phyloP scores from a whole-genome alignment of 2,329 filamentous ascomycete species.

The Dothiorella sarmentorum region DNA sequence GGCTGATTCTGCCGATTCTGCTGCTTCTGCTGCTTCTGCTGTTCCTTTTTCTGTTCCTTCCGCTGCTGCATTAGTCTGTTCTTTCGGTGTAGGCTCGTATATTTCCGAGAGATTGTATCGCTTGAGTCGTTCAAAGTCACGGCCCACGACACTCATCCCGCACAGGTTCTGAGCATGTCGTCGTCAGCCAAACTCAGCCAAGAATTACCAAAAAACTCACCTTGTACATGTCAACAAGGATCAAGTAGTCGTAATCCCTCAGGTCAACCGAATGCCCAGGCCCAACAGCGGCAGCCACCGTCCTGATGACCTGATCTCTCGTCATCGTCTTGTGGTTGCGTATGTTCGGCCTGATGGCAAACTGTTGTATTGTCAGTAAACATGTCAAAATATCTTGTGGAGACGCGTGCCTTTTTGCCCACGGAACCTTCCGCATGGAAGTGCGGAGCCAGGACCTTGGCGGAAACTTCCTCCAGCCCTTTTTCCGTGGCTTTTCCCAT shows the following conservation, averaged over 20 bases:
- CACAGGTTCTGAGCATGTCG: conserved; percentile 58
- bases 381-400: no score
- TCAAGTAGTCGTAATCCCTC: conserved; percentile 71
- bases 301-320: conserved; percentile 66
- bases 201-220: conserved; percentile 45
- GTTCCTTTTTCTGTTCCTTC: no score
- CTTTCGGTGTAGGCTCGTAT: conserved; percentile 51
- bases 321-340: conserved; percentile 69
- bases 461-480: conserved; percentile 63
- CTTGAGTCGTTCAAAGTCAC: conserved; percentile 71
- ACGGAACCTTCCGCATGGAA: conserved; percentile 55
- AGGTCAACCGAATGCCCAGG: conserved; percentile 72
- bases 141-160: conserved; percentile 74
- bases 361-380: conserved; percentile 51
- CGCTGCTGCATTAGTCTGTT: conserved; percentile 22
- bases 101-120: conserved; percentile 76
- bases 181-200: neutral
- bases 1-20: no score
- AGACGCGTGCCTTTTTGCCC: conserved; percentile 50
- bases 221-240: conserved; percentile 77
- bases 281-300: conserved; percentile 64
- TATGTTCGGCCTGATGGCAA: conserved; percentile 77
- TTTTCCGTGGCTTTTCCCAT: conserved; percentile 66
- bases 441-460: conserved; percentile 58
- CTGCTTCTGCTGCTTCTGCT: no score